Evolutionary conservation across 495 filamentous ascomycete genomes (phyloP), one percentile per base, ranked within the genome.

Genomic region (Xylaria nigripes): DNA sequence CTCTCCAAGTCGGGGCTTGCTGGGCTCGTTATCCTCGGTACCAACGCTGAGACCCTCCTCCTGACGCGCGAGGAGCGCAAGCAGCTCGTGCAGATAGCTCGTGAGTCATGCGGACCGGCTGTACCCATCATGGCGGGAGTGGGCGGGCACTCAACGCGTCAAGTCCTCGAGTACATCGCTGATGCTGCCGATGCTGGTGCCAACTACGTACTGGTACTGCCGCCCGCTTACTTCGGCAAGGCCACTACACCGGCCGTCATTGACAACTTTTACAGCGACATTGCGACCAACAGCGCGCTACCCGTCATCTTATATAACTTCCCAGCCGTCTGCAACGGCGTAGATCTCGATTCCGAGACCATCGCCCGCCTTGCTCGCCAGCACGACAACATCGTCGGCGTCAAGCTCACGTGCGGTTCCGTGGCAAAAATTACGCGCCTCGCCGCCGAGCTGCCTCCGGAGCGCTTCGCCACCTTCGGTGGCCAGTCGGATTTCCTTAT

Each of bases 281-380:
- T 89, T 0, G 81, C 80, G 4, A 57, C 54, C 10, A 64, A 72
- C 45, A 67, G 62, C 6, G 67, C 76, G 6, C 61, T 87, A 10
- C 83, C 81, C 0, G 73, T 87, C 36, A 73, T 89, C 6, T 59
- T 87, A 6, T 87, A 87, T 62, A 87, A 88, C 60, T 87, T 87
- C 70, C 84, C 84, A 0, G 83, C 75, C 4, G 84, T 87, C 12
- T 85, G 82, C 64, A 87, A 87, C 55, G 84, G 84, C 12, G 70
- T 89, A 0, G 85, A 89, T 55, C 61, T 87, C 27, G 81, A 85
- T 58, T 84, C 80, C 2, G 81, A 81, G 24, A 76, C 75, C 0
- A 81, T 89, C 21, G 63, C 77, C 0, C 62, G 66, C 3, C 74
- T 88, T 16, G 80, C 76, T 0, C 64, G 67, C 6, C 49, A 61